These are phyloP conservation scores for Pecoramyces ruminantium DNA, from an alignment of 192 early-diverging fungal genomes.

Conservation along the genomic window DNA sequence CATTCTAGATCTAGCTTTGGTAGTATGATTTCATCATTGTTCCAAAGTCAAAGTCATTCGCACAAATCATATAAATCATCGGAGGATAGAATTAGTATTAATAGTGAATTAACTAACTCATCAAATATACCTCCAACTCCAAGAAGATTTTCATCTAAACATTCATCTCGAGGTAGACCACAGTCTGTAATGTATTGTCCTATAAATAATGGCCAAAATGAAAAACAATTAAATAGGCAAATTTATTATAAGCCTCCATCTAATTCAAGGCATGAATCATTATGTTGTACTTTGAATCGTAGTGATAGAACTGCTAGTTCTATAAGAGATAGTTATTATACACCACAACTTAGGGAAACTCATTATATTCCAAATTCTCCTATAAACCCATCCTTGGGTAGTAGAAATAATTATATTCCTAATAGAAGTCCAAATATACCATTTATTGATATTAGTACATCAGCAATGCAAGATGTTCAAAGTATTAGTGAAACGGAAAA, in stretches of 20 bases:
- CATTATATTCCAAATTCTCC: not conserved
- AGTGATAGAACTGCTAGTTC: not conserved
- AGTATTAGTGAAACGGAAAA: not conserved
- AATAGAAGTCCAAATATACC: not conserved
- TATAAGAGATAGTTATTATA: not conserved
- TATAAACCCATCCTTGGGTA: not conserved
- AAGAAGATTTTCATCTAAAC: not conserved
- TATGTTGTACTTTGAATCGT: not conserved
- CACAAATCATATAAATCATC: not conserved
- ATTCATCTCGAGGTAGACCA: not conserved
- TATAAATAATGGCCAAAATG: not conserved
- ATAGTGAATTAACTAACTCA: not conserved
- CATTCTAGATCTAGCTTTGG: not conserved
- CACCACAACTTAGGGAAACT: not conserved
- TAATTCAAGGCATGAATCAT: not conserved
- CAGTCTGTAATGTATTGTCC: not conserved
- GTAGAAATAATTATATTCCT: not conserved
- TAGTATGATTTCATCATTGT: not conserved
- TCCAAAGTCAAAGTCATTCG: not conserved
- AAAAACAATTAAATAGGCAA: not conserved
- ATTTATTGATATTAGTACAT: not conserved
- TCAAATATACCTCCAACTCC: not conserved
- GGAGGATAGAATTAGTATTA: not conserved
- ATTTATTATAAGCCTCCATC: not conserved
- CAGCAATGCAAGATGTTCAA: not conserved